Base-by-base conservation (phyloP, 2,329 filamentous ascomycete species). In the Passalora sequoiae region DNA sequence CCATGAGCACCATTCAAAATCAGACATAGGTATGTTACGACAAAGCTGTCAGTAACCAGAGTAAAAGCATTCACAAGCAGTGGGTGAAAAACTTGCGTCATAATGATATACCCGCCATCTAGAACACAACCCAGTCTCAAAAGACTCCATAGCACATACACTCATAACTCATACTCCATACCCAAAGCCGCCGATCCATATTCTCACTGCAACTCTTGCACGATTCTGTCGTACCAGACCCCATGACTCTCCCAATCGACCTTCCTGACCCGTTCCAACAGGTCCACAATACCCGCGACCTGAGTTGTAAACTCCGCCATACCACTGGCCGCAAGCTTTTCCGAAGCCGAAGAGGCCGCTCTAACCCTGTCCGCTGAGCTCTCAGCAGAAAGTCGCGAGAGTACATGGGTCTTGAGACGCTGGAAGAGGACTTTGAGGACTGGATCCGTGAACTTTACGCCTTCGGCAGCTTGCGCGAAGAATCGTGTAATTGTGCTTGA, bases 231-330 rank as follows among this genome's bases (percentile, higher is more conserved):
- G 72, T 86, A 89, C 82, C 83, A 87, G 31, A 68, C 59, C 9
- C 77, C 77, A 63, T 88, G 84, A 6, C 78, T 75, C 48, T 78
- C 80, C 50, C 81, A 74, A 60, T 89, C 84, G 4, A 88, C 80
- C 4, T 69, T 69, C 10, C 81, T 80, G 3, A 88, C 74, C 59
- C 76, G 75, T 30, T 76, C 74, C 47, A 89, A 66, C 58, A 82
- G 72, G 24, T 86, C 83, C 6, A 85, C 80, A 54, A 89, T 81
- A 37, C 79, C 78, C 22, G 81, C 73, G 10, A 89, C 79, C 47
- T 75, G 77, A 20, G 78, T 76, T 12, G 84, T 80, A 60, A 89
- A 89, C 64, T 89, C 85, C 0, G 81, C 81, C 44, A 89, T 66
- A 0, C 85, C 85, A 13, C 84, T 73, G 2, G 75, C 74, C 0